These are phyloP conservation scores for Penicillium sp. DNA, from an alignment of 2,329 filamentous ascomycete species.

Conservation along the genomic window DNA sequence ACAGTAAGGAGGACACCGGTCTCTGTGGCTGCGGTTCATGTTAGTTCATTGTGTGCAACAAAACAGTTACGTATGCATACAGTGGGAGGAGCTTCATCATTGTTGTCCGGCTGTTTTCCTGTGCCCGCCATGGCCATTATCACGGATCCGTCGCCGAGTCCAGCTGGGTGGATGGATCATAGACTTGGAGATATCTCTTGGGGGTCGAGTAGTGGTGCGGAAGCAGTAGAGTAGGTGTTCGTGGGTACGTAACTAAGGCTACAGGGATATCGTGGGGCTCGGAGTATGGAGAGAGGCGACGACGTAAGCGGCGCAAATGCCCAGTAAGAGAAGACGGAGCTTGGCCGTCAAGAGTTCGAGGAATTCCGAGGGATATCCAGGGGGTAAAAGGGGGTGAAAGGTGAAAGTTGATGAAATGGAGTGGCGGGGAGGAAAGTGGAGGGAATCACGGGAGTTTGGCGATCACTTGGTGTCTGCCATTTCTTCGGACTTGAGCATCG, in stretches of 20 bases:
- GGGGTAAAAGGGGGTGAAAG: slow-evolving; percentile 9
- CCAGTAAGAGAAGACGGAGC: slow-evolving; percentile 3
- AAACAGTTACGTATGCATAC: slow-evolving; percentile 27
- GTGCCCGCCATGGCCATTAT: slow-evolving; percentile 38
- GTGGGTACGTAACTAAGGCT: slow-evolving; percentile 6
- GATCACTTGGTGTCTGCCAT: slow-evolving; percentile 23
- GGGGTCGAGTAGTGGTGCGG: neutral
- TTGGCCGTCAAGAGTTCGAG: slow-evolving; percentile 1
- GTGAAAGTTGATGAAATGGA: slow-evolving; percentile 17
- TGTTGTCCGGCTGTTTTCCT: slow-evolving; percentile 32
- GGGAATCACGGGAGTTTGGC: slow-evolving; percentile 27
- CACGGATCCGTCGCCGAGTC: slow-evolving; percentile 24
- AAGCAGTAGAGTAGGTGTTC: slow-evolving; percentile 5
- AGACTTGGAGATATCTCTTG: slow-evolving; percentile 19
- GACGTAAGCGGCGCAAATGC: slow-evolving; percentile 13
- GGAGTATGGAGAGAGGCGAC: neutral
- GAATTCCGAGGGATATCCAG: neutral
- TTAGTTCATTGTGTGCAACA: slow-evolving; percentile 17
- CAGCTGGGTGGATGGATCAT: slow-evolving; percentile 29
- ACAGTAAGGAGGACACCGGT: slow-evolving; percentile 50
- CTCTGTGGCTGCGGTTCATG: slow-evolving; percentile 30
- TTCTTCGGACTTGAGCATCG: slow-evolving; percentile 1
- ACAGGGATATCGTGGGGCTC: slow-evolving; percentile 13
- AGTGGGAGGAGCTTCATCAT: slow-evolving; percentile 39
- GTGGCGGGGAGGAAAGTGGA: slow-evolving; percentile 28